Conservation (phyloP, 139 green algal species). For the Chlamydomonas sp. region DNA sequence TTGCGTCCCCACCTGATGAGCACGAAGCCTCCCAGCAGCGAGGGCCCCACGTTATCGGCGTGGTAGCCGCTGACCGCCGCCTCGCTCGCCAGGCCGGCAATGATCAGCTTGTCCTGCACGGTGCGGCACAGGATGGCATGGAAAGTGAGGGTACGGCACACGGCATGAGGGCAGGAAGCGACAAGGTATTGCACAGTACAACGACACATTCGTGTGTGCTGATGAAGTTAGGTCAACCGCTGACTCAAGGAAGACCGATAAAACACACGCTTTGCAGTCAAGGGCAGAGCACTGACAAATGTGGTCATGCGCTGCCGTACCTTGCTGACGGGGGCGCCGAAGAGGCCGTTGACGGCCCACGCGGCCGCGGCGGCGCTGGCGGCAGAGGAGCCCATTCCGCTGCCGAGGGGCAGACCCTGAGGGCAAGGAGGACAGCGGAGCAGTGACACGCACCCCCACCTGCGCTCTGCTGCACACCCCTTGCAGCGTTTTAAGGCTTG, state of each 20-base stretch:
- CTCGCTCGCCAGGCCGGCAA: slow-evolving; percentile 86
- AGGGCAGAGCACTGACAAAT: no score
- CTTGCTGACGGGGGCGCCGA: slow-evolving; percentile 86
- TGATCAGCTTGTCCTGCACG: slow-evolving; percentile 72
- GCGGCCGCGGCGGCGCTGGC: slow-evolving; percentile 90
- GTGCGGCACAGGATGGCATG: not conserved
- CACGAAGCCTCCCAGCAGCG: slow-evolving; percentile 94
- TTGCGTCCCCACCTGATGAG: slow-evolving; percentile 78
- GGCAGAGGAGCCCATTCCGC: slow-evolving; percentile 90
- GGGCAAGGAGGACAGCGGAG: not conserved
- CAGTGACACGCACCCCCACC: not conserved
- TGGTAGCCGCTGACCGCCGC: slow-evolving; percentile 95
- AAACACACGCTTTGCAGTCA: no score
- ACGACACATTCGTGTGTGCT: no score
- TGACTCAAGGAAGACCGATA: no score
- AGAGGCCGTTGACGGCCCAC: slow-evolving; percentile 92
- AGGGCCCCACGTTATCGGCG: slow-evolving; percentile 95
- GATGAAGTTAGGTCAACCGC: no score
- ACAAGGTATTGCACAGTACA: no score
- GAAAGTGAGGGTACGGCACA: no score
- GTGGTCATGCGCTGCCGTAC: not conserved
- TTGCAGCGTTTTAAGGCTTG: no score
- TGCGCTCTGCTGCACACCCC: no score
- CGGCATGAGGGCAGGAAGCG: no score
- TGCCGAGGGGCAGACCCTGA: slow-evolving; percentile 92